A percentile compares a stretch with the other conserved stretches of the same genome.
phyloP scores from a whole-genome alignment of 73 alveolate genomes.

The Tetrahymena malaccensis region DNA sequence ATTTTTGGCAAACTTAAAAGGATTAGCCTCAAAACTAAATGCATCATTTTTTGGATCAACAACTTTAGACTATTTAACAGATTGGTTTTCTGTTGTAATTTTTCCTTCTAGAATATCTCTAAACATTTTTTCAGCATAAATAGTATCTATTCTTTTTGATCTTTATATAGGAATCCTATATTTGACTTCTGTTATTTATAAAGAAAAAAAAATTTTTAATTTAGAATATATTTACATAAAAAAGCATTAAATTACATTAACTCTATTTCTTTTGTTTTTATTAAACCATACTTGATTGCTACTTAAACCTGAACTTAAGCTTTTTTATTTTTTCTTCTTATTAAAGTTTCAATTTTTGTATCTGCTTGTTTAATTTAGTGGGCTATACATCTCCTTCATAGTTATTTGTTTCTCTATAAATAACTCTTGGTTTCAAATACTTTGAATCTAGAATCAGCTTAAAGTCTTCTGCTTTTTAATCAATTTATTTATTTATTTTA shows the following conservation, averaged over 20 bases:
- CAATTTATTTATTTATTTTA: not conserved
- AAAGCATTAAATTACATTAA: not conserved
- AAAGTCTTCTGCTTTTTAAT: not conserved
- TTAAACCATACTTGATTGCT: not conserved
- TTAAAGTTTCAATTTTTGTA: not conserved
- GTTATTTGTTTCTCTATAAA: not conserved
- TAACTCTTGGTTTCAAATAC: not conserved
- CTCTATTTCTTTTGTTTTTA: not conserved
- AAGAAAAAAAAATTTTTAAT: not conserved
- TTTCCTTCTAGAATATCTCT: not conserved
- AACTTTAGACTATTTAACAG: not conserved
- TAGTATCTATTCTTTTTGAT: not conserved
- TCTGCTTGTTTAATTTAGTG: not conserved
- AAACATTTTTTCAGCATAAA: not conserved
- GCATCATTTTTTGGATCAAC: not conserved
- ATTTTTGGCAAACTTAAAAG: not conserved
- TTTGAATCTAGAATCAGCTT: not conserved
- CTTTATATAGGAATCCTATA: not conserved
- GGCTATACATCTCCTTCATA: not conserved
- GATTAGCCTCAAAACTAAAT: not conserved
- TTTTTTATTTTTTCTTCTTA: not conserved
- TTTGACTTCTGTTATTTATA: not conserved
- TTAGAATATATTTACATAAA: no score
- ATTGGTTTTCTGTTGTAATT: not conserved
- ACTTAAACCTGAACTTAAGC: not conserved